phyloP scores from a whole-genome alignment of 78 protist genomes.

The Parvularia atlantis region DNA sequence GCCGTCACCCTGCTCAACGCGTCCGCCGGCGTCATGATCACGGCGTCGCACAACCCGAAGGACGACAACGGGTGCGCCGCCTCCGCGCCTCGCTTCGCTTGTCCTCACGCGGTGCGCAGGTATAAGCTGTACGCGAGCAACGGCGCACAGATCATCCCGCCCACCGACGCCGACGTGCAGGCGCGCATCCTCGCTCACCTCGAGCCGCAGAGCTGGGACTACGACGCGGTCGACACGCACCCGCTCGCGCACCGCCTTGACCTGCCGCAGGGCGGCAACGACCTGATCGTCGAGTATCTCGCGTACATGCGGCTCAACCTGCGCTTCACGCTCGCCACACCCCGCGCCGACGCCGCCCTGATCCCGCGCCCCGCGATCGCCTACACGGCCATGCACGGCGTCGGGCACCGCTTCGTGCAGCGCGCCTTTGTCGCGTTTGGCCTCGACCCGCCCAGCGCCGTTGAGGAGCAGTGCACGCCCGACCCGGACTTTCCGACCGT shows the following conservation, averaged over 20 bases:
- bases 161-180: slow-evolving; percentile 47
- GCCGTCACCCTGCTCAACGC: slow-evolving; percentile 35
- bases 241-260: neutral
- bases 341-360: no score
- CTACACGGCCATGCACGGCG: slow-evolving; percentile 98
- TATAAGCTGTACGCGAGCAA: slow-evolving; percentile 97
- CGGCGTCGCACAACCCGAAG: slow-evolving; percentile 93
- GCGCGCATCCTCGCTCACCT: slow-evolving; percentile 33
- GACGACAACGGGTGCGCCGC: slow-evolving; percentile 97
- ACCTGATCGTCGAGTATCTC: no score
- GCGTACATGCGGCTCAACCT: no score
- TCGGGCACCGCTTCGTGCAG: slow-evolving; percentile 66
- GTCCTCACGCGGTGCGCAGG: no score
- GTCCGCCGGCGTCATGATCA: slow-evolving; percentile 80
- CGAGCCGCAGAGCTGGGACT: neutral
- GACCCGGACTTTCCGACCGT: slow-evolving; percentile 97
- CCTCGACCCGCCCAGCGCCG: slow-evolving; percentile 35
- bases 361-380: slow-evolving; percentile 6
- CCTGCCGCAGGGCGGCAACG: no score
- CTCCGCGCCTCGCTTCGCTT: no score
- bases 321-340: no score
- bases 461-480: slow-evolving; percentile 63
- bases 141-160: slow-evolving; percentile 73
- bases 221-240: neutral
- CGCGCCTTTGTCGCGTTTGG: slow-evolving; percentile 42